These are phyloP conservation scores for Cronartium quercuum DNA, from an alignment of 1,284 basidiomycete species.

Conservation along the genomic window DNA sequence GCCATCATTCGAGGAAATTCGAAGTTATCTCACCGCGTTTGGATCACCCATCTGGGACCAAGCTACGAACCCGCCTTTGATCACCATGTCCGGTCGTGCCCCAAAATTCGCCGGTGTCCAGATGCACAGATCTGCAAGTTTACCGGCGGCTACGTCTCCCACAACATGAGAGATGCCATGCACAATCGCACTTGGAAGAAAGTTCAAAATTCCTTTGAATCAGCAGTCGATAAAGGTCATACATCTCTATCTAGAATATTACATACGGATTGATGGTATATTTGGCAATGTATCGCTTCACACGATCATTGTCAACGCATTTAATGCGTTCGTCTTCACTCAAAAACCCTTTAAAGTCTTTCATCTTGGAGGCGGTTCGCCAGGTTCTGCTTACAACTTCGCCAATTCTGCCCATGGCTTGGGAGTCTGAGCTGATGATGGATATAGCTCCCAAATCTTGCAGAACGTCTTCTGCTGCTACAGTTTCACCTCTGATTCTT, in stretches of 20 bases:
- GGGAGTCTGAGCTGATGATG: conserved; percentile 91
- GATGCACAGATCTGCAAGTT: conserved; percentile 84
- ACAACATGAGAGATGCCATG: conserved; percentile 85
- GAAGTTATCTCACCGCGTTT: conserved; percentile 42
- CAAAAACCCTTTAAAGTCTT: conserved; percentile 67
- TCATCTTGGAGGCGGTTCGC: conserved; percentile 96
- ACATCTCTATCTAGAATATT: background rate
- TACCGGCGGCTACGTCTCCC: conserved; percentile 74
- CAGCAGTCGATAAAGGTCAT: background rate
- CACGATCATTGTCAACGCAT: conserved; percentile 80
- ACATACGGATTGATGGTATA: conserved; percentile 96
- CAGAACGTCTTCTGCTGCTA: conserved; percentile 94
- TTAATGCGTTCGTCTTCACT: conserved; percentile 59
- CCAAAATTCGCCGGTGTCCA: conserved; percentile 94
- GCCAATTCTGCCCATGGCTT: conserved; percentile 96
- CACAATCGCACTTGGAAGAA: conserved; percentile 68
- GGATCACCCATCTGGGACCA: conserved; percentile 61
- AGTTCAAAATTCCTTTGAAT: conserved; percentile 6
- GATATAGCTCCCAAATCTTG: conserved; percentile 89
- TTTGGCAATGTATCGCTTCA: conserved; percentile 92
- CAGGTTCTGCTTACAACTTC: conserved; percentile 90
- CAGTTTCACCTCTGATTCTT: conserved; percentile 89
- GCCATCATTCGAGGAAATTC: conserved; percentile 13
- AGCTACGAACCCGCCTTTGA: conserved; percentile 89
- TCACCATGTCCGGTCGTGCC: conserved; percentile 78